A percentile compares a stretch with the other conserved stretches of the same genome.
These are phyloP conservation scores for Pyrenochaeta sp. DNA, from an alignment of 2,329 filamentous ascomycete species.

Conservation along the genomic window DNA sequence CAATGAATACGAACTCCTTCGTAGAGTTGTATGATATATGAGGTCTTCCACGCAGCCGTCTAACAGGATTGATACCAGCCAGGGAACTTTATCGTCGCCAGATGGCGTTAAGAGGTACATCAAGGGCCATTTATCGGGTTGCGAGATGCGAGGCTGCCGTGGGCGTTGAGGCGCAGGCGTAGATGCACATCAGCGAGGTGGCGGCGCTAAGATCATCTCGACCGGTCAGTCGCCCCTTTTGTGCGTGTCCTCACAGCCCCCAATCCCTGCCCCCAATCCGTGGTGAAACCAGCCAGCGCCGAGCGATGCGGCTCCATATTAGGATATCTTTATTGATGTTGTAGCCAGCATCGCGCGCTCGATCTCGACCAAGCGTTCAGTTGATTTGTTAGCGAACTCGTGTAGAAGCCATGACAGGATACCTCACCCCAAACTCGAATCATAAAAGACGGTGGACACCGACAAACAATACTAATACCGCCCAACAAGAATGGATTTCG, in stretches of 20 bases:
- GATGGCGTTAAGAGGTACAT: background rate
- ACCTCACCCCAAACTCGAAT: background rate
- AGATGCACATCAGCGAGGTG: too few species aligned
- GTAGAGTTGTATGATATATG: background rate
- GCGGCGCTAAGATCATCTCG: background rate
- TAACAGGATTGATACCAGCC: background rate
- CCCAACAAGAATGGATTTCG: background rate
- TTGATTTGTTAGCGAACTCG: background rate
- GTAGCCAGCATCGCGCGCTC: background rate
- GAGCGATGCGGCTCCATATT: too few species aligned
- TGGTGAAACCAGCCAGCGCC: background rate
- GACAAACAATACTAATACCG: background rate
- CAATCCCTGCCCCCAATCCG: background rate
- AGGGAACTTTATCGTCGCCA: background rate
- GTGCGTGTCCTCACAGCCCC: background rate
- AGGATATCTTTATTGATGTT: background rate
- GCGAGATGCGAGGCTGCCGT: too few species aligned
- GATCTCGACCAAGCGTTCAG: background rate
- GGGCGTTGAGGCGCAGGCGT: background rate
- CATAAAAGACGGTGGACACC: background rate
- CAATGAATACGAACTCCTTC: too few species aligned
- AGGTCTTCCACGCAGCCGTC: background rate
- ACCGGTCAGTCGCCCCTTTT: background rate
- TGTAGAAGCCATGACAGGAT: background rate
- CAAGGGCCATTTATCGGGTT: background rate